phyloP scores from a whole-genome alignment of 768 basidiomycete genomes.

The Naganishia kalamii region DNA sequence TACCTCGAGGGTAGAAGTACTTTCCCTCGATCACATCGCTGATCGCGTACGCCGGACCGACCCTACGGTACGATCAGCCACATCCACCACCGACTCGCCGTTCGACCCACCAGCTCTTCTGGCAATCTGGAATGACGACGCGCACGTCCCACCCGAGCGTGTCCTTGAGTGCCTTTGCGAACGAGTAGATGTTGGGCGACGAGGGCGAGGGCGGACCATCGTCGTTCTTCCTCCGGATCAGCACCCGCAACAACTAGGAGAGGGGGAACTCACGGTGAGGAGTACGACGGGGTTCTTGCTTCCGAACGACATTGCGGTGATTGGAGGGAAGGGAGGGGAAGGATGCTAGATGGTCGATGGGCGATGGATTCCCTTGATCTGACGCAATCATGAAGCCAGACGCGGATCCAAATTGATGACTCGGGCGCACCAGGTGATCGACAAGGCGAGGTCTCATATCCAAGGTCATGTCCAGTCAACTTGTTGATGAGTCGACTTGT shows the following conservation, averaged over 20 bases:
- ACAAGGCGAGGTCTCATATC: too few species aligned
- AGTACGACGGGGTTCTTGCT: constrained; percentile 36
- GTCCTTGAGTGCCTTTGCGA: constrained; percentile 39
- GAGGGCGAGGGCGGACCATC: constrained; percentile 47
- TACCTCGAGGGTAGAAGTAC: constrained; percentile 47
- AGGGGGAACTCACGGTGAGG: constrained; percentile 35
- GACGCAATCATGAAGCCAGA: not conserved
- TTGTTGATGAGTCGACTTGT: too few species aligned
- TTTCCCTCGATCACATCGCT: constrained; percentile 40
- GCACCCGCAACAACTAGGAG: not conserved
- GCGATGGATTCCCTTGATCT: not conserved
- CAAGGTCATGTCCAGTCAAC: too few species aligned
- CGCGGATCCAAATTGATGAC: not conserved
- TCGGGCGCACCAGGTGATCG: not conserved
- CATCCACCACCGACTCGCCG: constrained; percentile 1
- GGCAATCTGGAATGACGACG: constrained; percentile 47
- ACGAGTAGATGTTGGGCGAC: constrained; percentile 48
- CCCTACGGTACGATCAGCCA: constrained; percentile 28
- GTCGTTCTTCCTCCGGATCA: constrained; percentile 40
- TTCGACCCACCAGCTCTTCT: constrained; percentile 44
- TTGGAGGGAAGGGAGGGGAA: not conserved
- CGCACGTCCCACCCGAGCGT: constrained; percentile 45
- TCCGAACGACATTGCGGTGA: not conserved
- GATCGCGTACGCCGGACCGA: constrained; percentile 45
- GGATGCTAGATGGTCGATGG: not conserved